Evolutionary conservation across 2,329 filamentous ascomycete species (phyloP).

Genomic region (Raffaelea arxii): DNA sequence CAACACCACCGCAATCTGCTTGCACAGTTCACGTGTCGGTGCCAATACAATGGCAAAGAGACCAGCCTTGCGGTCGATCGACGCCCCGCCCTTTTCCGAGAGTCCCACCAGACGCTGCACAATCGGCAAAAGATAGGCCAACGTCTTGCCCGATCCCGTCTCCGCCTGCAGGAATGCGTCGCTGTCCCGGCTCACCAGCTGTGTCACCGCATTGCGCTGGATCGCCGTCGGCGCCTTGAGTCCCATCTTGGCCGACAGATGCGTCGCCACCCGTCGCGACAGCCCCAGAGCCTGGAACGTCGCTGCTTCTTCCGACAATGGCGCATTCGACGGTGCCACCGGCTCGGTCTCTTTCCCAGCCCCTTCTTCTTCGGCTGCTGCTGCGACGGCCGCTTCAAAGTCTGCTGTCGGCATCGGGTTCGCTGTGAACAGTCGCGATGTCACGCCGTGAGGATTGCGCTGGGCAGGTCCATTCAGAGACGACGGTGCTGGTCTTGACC

Average conservation of each 20-base stretch:
- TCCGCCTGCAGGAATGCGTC: constrained; percentile 96
- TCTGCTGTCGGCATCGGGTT: constrained; percentile 68
- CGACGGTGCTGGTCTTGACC: background rate
- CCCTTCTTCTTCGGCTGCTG: constrained; percentile 31
- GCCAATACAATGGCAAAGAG: constrained; percentile 90
- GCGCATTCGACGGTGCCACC: constrained; percentile 75
- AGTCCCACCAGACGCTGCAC: constrained; percentile 79
- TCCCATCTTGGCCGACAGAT: constrained; percentile 75
- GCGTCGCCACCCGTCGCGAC: constrained; percentile 68
- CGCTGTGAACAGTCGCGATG: constrained; percentile 86
- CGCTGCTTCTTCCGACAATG: constrained; percentile 70
- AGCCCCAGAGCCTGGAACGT: constrained; percentile 82
- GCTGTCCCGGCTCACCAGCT: constrained; percentile 67
- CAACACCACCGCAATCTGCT: constrained; percentile 82
- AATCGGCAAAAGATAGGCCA: constrained; percentile 90
- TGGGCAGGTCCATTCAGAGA: constrained; percentile 32
- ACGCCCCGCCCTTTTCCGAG: too few relatives aligned
- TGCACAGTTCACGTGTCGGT: constrained; percentile 86
- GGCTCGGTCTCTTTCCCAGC: constrained; percentile 43
- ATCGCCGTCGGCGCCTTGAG: constrained; percentile 90
- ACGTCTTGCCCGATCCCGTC: constrained; percentile 93
- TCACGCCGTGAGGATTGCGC: constrained; percentile 34
- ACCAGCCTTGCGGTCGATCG: constrained; percentile 74
- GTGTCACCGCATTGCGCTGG: constrained; percentile 78
- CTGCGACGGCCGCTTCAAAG: constrained; percentile 27